Evolutionary conservation across 441 rosid genomes (phyloP), one percentile per base, ranked within the genome.

Genomic region (Erysimum cheiri): DNA sequence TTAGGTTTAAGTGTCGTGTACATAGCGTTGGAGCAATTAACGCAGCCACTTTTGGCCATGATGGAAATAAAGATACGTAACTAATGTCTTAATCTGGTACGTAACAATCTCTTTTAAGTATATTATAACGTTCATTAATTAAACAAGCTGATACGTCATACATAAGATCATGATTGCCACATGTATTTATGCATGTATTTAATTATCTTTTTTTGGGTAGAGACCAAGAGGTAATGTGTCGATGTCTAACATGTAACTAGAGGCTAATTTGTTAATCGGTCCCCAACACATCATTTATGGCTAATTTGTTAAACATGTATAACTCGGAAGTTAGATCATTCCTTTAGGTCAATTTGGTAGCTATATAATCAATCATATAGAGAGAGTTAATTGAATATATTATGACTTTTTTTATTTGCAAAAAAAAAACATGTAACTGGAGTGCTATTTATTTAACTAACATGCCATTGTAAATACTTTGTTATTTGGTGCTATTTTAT

Each of bases 1-100:
- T 14, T 44, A 32, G 72, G 64, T 55, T 43, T 55, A 32, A 43
- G n/a, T 68, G 65, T 35, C 65, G 39, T 69, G 48, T 57, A 31
- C 17, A 52, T 44, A 47, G 22, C 14, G 59, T 22, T 69, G 59
- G 49, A 28, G 60, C n/a, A 60, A 50, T 70, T 70, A 60, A 50
- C 10, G 3, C 35, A 26, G 33, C 19, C 61, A 53, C n/a, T 31
- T 48, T 35, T 9, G 12, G 43, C 12, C 43, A 12, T 62, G 43
- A 32, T 19, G 43, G 43, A 33, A 46, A 6, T 7, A 61, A 26
- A 60, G 39, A 41, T 26, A 26, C 28, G 15, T 31, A 44, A 44
- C 0, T 43, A 41, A 37, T 22, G 39, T 3, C 59, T 33, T 33
- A 32, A 33, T 8, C 24, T 15, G 4, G 26, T 19, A 19, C 22